Evolutionary conservation across 2,329 filamentous ascomycete species (phyloP).

Genomic region (Verticillium nubilum): DNA sequence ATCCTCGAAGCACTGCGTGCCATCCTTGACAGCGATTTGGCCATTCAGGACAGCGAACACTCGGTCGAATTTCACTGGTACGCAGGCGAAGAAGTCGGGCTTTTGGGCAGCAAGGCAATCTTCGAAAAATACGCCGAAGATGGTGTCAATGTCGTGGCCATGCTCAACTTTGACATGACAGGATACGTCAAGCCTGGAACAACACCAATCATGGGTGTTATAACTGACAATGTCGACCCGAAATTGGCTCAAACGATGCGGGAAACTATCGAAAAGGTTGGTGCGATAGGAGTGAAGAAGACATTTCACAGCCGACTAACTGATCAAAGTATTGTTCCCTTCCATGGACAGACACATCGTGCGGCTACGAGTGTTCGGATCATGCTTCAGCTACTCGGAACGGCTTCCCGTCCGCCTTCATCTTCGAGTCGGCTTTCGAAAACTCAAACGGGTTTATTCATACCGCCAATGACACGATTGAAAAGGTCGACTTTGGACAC

Average conservation of each 20-base stretch:
- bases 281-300: not conserved
- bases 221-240: slow-evolving; percentile 84
- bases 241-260: slow-evolving; percentile 87
- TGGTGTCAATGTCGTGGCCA: slow-evolving; percentile 33
- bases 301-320: not conserved
- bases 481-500: not conserved
- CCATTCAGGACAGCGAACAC: slow-evolving; percentile 55
- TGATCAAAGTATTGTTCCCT: not conserved
- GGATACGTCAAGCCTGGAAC: slow-evolving; percentile 55
- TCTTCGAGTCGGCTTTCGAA: not conserved
- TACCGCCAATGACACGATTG: not conserved
- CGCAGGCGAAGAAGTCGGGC: slow-evolving; percentile 59
- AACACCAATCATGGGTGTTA: slow-evolving; percentile 83
- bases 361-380: slow-evolving; percentile 39
- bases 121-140: slow-evolving; percentile 33
- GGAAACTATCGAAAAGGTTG: slow-evolving; percentile 65
- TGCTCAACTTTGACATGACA: slow-evolving; percentile 47
- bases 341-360: slow-evolving; percentile 12
- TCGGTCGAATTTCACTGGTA: slow-evolving; percentile 87
- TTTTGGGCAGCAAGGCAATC: slow-evolving; percentile 38
- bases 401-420: slow-evolving; percentile 17
- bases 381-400: slow-evolving; percentile 21
- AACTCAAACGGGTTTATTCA: not conserved
- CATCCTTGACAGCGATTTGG: slow-evolving; percentile 50
- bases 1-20: slow-evolving; percentile 75